Base-by-base conservation (phyloP, 768 basidiomycete genomes). In the Postia placenta region DNA sequence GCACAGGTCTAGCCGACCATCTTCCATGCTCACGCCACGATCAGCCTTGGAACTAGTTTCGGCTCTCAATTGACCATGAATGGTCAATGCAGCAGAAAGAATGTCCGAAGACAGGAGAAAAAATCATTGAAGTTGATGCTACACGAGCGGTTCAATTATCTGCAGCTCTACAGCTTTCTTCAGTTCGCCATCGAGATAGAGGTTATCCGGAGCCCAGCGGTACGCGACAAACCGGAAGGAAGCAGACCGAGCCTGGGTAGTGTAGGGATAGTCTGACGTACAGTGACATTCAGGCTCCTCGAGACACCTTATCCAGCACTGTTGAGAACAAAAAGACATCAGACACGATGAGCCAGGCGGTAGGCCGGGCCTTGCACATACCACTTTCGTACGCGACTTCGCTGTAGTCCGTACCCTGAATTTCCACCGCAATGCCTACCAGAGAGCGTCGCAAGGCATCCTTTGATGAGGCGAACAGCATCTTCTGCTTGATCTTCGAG, bases 401-500 rank as follows among this genome's bases (percentile, higher is more conserved):
- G 46, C 69, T 71, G 51, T 50, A 69, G 38, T 92, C 92, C 38
- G 87, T 93, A 49, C 80, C 93, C 67, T 97, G 94, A 48, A 98
- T 75, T 65, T 96, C 92, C 41, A 78, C 63, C 4, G 78, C 73
- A 56, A 96, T 76, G 47, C 93, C 95, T 22, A 78, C 79, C 24
- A 98, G 76, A 26, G 77, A 63, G 47, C 76, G 79, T 60, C 80
- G 78, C 55, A 99, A 69, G 4, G 84, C 84, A 23, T 92, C 87
- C 63, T 81, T 85, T 46, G 94, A 97, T 15, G 91, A 84, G 2
- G 95, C 86, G 69, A 80, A 87, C 58, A 96, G 59, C 93, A 97
- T 97, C 83, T 94, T 97, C 63, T 80, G 74, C 71, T 87, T 92
- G 68, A 94, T 76, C 70, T 80, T 87, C 36, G 92, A 83, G 37